These are phyloP conservation scores for Phyllosticta citriasiana DNA, from an alignment of 2,329 filamentous ascomycete genomes.

Conservation along the genomic window DNA sequence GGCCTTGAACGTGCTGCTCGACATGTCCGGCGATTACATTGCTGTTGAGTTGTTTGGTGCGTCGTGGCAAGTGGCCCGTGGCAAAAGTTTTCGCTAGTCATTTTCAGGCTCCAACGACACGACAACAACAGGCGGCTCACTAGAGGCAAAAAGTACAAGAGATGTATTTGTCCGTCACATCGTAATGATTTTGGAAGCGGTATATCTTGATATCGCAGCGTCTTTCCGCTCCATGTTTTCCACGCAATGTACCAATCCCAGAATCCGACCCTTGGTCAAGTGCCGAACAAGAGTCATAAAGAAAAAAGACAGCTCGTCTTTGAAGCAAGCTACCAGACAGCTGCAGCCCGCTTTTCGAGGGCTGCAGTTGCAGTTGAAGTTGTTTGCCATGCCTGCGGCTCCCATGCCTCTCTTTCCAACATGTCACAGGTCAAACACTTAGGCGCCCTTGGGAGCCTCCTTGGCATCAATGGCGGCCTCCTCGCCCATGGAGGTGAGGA, in stretches of 20 bases:
- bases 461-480: constrained; percentile 87
- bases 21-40: not conserved
- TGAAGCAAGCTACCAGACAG: not conserved
- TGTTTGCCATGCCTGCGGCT: constrained; percentile 1
- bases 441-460: constrained; percentile 57
- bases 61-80: not conserved
- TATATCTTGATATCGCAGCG: constrained; percentile 10
- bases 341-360: constrained; percentile 4
- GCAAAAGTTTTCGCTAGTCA: constrained; percentile 5
- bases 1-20: constrained; percentile 15
- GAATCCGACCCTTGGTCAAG: not conserved
- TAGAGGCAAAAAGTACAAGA: not conserved
- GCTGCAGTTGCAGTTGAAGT: not conserved
- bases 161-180: constrained; percentile 10
- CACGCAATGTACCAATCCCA: constrained; percentile 10
- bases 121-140: not conserved
- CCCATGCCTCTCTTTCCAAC: constrained; percentile 6
- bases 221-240: constrained; percentile 5
- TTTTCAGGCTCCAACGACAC: not conserved
- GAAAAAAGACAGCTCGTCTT: not conserved
- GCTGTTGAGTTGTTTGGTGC: not conserved
- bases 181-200: constrained; percentile 11
- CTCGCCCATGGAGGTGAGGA: constrained; percentile 95
- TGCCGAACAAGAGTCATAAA: constrained; percentile 8
- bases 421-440: not conserved